A percentile compares a stretch with the other conserved stretches of the same genome.
Conservation (phyloP, 176 grass and related monocot species). For the Oryza longistaminata region DNA sequence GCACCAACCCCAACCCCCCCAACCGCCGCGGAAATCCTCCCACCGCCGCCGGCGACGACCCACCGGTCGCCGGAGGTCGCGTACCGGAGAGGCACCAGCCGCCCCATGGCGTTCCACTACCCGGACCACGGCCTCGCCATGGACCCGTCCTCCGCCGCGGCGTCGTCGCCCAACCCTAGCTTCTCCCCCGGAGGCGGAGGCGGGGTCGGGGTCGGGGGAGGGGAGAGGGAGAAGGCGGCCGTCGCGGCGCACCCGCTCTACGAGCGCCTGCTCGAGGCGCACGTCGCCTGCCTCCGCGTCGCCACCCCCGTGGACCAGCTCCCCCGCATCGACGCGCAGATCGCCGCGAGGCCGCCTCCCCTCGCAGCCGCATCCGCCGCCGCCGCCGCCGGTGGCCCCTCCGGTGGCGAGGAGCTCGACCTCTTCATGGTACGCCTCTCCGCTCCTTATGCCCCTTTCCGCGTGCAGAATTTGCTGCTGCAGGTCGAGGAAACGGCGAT, state of each 20-base stretch:
- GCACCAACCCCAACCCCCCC: too few relatives aligned
- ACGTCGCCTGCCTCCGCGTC: slow-evolving; percentile 88
- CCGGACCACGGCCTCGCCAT: slow-evolving; percentile 50
- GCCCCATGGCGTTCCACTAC: slow-evolving; percentile 60
- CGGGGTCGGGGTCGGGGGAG: background rate
- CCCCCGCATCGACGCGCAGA: slow-evolving; percentile 88
- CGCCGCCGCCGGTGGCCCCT: slow-evolving; percentile 21
- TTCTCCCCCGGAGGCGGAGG: slow-evolving; percentile 29
- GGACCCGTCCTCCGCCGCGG: slow-evolving; percentile 32
- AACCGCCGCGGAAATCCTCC: too few relatives aligned
- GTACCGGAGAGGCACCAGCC: background rate
- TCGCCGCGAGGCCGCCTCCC: slow-evolving; percentile 60
- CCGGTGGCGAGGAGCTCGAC: slow-evolving; percentile 81
- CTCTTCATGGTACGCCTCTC: slow-evolving; percentile 84
- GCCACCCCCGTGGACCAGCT: slow-evolving; percentile 98
- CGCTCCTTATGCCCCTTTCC: background rate
- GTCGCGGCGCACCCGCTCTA: slow-evolving; percentile 86
- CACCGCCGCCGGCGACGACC: too few relatives aligned
- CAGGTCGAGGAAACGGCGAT: background rate
- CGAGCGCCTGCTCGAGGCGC: slow-evolving; percentile 84
- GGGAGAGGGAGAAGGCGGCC: slow-evolving; percentile 74
- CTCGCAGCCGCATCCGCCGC: slow-evolving; percentile 58
- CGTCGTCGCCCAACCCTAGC: slow-evolving; percentile 58
- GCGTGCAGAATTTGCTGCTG: background rate
- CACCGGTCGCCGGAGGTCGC: background rate